Evolutionary conservation across 371 early-diverging fungal genomes (phyloP), one percentile per base, ranked within the genome.

Genomic region (Mucor sp.): DNA sequence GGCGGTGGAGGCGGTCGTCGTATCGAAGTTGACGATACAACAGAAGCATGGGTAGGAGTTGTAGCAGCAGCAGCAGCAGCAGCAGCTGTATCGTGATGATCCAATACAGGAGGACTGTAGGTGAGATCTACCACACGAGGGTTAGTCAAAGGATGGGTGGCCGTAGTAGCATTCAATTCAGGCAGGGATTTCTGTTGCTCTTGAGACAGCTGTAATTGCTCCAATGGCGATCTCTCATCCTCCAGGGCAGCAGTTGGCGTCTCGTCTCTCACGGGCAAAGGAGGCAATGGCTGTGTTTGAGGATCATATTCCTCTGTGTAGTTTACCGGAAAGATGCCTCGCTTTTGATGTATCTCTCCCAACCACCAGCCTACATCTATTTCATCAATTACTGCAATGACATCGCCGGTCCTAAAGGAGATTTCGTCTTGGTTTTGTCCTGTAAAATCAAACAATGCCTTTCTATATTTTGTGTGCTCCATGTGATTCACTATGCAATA

Each of bases 291-390:
- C 32, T 32, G 48, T 47, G 15, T 37, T 23, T 33, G 50, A 27
- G 43, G 23, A 11, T 57, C 19, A 53, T 59, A 58, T 6, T 48
- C 58, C 19, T 90, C 91, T 4, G 89, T 89, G 62, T 94, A 94
- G 65, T 92, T 92, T n/a, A 87, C 86, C n/a, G 95, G 95, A 74
- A 95, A 94, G 71, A 95, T 87, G 21, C 95, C 95, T 6, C 72
- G 73, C 41, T 76, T 69, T 50, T 62, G 60, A 27, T 88, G 83
- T 7, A 89, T 69, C 68, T 90, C 90, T n/a, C 95, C 95, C 15
- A 87, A 69, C 95, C 95, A 94, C 94, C 95, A 94, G 3, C 95
- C 95, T 60, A 92, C 90, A 68, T 93, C 92, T 8, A 93, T 83
- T 60, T 90, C 89, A 60, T 92, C 87, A 6, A 87, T 70, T 2